Evolutionary conservation across 306 rosid species (phyloP).

Genomic region (Lupinus albus): DNA sequence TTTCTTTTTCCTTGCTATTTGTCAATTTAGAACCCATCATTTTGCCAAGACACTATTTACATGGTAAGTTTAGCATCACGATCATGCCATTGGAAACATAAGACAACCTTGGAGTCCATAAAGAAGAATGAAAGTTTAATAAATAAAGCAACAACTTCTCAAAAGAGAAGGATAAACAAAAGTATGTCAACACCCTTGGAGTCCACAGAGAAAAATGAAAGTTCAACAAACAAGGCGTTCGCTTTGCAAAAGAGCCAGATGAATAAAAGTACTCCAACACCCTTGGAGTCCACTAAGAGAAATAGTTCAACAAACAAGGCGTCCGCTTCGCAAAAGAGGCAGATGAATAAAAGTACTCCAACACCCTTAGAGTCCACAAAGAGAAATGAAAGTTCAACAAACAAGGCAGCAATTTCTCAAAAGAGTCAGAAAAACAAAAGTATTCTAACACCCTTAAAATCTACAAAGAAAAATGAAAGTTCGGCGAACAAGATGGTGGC

Average conservation of each 20-base stretch:
- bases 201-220: conserved; percentile 49
- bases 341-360: conserved; percentile 50
- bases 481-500: conserved; percentile 39
- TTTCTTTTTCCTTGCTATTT: too few species aligned
- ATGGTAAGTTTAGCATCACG: conserved; percentile 76
- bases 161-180: conserved; percentile 48
- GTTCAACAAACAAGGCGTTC: conserved; percentile 38
- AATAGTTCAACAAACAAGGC: too few species aligned
- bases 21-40: conserved; percentile 57
- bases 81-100: conserved; percentile 52
- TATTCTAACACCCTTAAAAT: conserved; percentile 39
- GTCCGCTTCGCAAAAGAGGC: too few species aligned
- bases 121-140: conserved; percentile 51
- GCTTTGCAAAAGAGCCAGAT: too few species aligned
- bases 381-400: conserved; percentile 49
- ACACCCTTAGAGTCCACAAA: conserved; percentile 39
- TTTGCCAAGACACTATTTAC: conserved; percentile 81
- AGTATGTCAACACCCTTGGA: conserved; percentile 42
- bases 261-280: too few species aligned
- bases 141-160: conserved; percentile 44
- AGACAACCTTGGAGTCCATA: conserved; percentile 32
- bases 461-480: conserved; percentile 50
- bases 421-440: conserved; percentile 50
- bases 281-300: too few species aligned
- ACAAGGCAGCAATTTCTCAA: conserved; percentile 40